Percentiles rank a stretch among this genome's conserved stretches.
Evolutionary conservation across 164 flowering plant species (phyloP).

Genomic region (Saururus chinensis): DNA sequence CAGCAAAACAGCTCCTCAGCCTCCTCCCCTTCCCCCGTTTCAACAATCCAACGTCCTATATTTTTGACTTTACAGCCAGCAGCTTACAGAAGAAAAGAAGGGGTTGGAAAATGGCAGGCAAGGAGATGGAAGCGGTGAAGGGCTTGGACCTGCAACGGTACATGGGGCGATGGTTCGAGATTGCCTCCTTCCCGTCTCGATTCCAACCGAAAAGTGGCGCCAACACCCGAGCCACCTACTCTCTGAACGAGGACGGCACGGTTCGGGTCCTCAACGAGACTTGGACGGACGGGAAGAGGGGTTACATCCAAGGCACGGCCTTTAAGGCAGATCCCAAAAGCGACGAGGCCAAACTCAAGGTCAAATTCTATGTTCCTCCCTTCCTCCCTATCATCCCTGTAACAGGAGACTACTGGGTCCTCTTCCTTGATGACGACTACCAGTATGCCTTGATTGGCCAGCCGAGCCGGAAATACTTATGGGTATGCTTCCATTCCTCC

Average conservation of each 20-base stretch:
- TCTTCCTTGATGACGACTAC: conserved; percentile 67
- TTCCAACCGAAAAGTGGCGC: conserved; percentile 62
- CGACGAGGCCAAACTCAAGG: conserved; percentile 92
- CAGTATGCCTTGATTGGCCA: conserved; percentile 71
- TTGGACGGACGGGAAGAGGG: conserved; percentile 67
- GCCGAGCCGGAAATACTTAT: conserved; percentile 58
- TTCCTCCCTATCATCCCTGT: conserved; percentile 85
- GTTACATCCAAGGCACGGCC: conserved; percentile 68
- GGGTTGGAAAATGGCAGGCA: no score
- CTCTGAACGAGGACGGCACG: conserved; percentile 61
- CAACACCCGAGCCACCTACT: conserved; percentile 85
- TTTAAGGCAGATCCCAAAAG: conserved; percentile 64
- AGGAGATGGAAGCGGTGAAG: conserved; percentile 73
- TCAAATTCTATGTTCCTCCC: conserved; percentile 84
- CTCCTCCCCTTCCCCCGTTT: no score
- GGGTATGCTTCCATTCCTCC: conserved; percentile 45
- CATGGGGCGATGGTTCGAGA: conserved; percentile 96
- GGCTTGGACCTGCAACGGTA: conserved; percentile 58
- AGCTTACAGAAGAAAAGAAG: no score
- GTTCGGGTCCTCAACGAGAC: conserved; percentile 80
- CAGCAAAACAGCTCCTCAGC: no score
- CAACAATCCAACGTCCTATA: no score
- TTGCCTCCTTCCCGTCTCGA: conserved; percentile 77
- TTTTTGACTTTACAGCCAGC: no score
- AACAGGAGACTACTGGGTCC: conserved; percentile 83